Evolutionary conservation across 208 protist genomes (phyloP).

Genomic region (Wallacemonas collosoma): DNA sequence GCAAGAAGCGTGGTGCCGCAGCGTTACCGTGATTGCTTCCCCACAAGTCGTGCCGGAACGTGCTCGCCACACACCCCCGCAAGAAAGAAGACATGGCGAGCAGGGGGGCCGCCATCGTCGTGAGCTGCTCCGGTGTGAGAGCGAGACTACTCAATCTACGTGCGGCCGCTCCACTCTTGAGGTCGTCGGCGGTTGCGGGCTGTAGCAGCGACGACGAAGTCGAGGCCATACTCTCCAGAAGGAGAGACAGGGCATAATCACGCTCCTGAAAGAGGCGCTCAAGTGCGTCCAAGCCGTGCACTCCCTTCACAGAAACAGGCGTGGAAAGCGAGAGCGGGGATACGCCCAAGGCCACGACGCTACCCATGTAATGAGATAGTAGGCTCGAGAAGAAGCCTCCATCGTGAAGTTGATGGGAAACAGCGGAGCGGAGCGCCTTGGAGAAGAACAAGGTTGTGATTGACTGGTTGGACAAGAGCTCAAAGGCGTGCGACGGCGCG

Average conservation of each 20-base stretch:
- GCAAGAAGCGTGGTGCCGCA: conserved; percentile 3
- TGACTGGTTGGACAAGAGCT: conserved; percentile 9
- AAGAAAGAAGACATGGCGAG: conserved; percentile 27
- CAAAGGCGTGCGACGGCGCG: conserved; percentile 11
- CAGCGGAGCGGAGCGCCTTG: conserved; percentile 21
- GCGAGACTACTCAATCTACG: conserved; percentile 1
- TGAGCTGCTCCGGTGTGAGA: conserved; percentile 9
- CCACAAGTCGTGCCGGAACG: conserved; percentile 25
- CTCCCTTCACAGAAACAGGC: conserved; percentile 15
- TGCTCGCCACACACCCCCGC: conserved; percentile 24
- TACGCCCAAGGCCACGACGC: conserved; percentile 23
- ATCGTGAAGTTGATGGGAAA: conserved; percentile 25
- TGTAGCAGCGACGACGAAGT: neutral
- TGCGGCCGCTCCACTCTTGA: neutral
- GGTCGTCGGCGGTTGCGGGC: conserved; percentile 15
- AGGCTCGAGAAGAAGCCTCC: conserved; percentile 31
- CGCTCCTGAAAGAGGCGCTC: neutral
- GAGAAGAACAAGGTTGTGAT: conserved; percentile 30
- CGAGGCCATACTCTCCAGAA: conserved; percentile 25
- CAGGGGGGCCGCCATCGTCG: conserved; percentile 15
- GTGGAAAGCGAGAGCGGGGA: neutral
- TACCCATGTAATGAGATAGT: conserved; percentile 33
- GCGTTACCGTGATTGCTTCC: conserved; percentile 9
- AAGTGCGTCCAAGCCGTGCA: neutral
- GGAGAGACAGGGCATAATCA: conserved; percentile 18